A percentile compares a stretch with the other conserved stretches of the same genome.
These are phyloP conservation scores for Daldinia loculata DNA, from an alignment of 495 filamentous ascomycete species.

Conservation along the genomic window DNA sequence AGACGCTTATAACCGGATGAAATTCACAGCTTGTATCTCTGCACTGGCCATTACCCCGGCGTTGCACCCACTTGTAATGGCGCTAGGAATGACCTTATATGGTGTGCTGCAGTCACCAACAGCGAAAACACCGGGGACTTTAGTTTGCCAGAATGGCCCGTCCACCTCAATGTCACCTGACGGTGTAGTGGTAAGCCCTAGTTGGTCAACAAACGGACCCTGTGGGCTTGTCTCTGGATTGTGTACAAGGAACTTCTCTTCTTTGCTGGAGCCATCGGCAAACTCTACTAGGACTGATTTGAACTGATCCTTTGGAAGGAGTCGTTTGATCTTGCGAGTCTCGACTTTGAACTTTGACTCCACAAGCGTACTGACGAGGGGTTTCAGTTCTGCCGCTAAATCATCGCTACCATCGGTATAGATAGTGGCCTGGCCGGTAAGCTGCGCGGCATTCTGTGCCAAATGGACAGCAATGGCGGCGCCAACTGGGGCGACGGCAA, in stretches of 20 bases:
- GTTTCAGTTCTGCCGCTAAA: neutral
- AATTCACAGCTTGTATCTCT: neutral
- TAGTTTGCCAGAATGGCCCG: slow-evolving; percentile 37
- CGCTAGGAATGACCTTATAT: neutral
- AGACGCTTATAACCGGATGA: neutral
- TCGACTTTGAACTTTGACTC: neutral
- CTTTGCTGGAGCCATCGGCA: slow-evolving; percentile 18
- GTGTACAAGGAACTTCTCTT: slow-evolving; percentile 27
- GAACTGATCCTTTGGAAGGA: neutral
- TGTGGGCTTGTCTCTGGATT: slow-evolving; percentile 7
- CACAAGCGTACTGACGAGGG: neutral
- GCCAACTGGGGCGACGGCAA: neutral
- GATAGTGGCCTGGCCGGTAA: neutral
- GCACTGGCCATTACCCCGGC: neutral
- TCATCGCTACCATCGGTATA: neutral
- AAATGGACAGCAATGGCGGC: neutral
- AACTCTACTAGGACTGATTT: neutral
- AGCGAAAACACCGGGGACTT: slow-evolving; percentile 36
- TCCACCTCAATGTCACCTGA: slow-evolving; percentile 30
- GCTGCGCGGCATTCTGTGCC: neutral
- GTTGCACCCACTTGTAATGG: neutral
- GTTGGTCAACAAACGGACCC: slow-evolving; percentile 32
- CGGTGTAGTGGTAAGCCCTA: slow-evolving; percentile 27
- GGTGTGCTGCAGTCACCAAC: slow-evolving; percentile 36
- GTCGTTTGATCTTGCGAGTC: neutral